Evolutionary conservation across 75 land plant species (phyloP), one percentile per base, ranked within the genome.

Genomic region (Chamaecyparis obtusa): DNA sequence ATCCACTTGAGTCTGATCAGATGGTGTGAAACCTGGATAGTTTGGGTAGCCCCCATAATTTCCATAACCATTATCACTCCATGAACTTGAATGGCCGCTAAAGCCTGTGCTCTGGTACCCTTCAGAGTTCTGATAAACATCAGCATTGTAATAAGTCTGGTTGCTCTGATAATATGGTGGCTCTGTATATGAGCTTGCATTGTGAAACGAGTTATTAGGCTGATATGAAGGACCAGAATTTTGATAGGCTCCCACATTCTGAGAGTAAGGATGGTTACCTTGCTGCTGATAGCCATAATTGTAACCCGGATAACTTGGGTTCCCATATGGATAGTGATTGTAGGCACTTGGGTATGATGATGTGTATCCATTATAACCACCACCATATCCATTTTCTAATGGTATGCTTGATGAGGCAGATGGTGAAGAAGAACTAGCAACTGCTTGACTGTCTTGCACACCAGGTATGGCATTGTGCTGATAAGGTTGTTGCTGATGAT

Each of bases 191-290:
- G 95, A 91, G 88, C 91, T 92, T 87, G 95, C 72, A 93, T 93
- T 94, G 89, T 92, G 97, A 91, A 92, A 97, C 87, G 94, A 91
- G 89, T 93, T 91, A 94, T 89, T 86, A 90, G 95, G 90, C 92
- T 92, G 98, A 91, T 95, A 94, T 90, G 95, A 90, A 93, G 96
- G 92, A 90, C 91, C 95, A 93, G 96, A 85, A 89, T 91, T 94
- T 91, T 90, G 91, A 89, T 89, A 91, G 86, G 92, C 91, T 86
- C 95, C 95, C 85, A 92, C 91, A 86, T 91, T 91, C 87, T 93
- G 96, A 90, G 93, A 82, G 80, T 93, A 93, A 60, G 96, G 88
- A 74, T 91, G 90, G 86, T 86, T 91, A 35, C 94, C 87, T 89
- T 90, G 98, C 91, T 95, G 96, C 78, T 85, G 93, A 87, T 91